phyloP scores from a whole-genome alignment of 768 basidiomycete species.

The Coprinopsis marcescibilis region DNA sequence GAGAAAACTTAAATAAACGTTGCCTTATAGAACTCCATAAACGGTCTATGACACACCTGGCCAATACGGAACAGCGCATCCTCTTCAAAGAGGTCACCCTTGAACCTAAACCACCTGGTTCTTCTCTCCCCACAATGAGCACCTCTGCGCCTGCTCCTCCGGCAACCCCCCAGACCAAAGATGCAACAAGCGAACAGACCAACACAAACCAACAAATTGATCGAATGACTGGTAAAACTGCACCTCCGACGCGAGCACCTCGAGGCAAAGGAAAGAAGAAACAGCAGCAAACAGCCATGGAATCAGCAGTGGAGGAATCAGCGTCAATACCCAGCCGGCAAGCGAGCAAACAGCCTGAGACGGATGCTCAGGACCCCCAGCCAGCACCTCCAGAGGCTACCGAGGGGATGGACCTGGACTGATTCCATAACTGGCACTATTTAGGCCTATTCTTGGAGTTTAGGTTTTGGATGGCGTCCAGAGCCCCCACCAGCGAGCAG shows the following conservation, averaged over 20 bases:
- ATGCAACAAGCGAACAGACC: not conserved
- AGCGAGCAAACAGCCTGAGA: too few species aligned
- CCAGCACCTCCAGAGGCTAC: too few species aligned
- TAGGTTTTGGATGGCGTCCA: too few species aligned
- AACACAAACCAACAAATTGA: conserved; percentile 8
- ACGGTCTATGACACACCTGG: conserved; percentile 47
- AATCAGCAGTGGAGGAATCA: too few species aligned
- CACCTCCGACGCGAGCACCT: conserved; percentile 2
- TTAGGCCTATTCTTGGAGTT: too few species aligned
- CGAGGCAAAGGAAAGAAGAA: conserved; percentile 10
- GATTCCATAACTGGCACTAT: too few species aligned
- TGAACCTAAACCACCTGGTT: conserved; percentile 27
- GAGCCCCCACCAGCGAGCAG: too few species aligned
- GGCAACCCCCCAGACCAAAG: not conserved
- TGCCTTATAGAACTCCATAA: conserved; percentile 39
- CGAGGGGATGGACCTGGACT: too few species aligned
- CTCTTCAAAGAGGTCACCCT: conserved; percentile 70
- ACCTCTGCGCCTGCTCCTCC: not conserved
- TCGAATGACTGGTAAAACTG: conserved; percentile 8
- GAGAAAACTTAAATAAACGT: not conserved
- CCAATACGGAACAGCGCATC: conserved; percentile 63
- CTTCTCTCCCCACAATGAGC: too few species aligned
- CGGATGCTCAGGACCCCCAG: too few species aligned
- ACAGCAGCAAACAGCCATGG: not conserved
- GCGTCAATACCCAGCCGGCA: too few species aligned